A percentile compares a stretch with the other conserved stretches of the same genome.
Evolutionary conservation across 768 basidiomycete species (phyloP).

Genomic region (Glaciozyma martinii): DNA sequence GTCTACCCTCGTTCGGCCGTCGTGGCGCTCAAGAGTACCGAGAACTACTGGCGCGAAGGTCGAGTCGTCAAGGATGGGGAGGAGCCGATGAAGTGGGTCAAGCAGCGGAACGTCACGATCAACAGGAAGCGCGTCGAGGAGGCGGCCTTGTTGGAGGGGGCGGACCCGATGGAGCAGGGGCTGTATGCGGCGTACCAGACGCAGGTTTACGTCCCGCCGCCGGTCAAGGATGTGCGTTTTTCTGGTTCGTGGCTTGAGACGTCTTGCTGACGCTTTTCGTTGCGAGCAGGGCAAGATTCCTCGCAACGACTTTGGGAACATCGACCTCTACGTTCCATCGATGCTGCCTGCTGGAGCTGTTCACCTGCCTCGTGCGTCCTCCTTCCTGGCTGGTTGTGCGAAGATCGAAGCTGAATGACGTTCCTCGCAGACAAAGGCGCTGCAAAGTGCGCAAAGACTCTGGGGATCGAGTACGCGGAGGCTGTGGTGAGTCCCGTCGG

Average conservation of each 20-base stretch:
- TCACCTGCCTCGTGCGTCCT: constrained; percentile 76
- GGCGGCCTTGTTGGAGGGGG: constrained; percentile 46
- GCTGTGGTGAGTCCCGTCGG: constrained; percentile 64
- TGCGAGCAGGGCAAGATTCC: constrained; percentile 70
- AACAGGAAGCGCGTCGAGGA: constrained; percentile 65
- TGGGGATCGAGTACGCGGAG: constrained; percentile 85
- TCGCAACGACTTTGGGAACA: constrained; percentile 92
- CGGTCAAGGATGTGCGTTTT: constrained; percentile 67
- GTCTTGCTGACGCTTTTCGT: neutral
- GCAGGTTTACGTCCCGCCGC: constrained; percentile 64
- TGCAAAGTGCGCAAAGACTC: constrained; percentile 74
- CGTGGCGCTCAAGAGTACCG: constrained; percentile 75
- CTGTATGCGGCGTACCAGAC: constrained; percentile 80
- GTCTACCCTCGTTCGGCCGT: constrained; percentile 82
- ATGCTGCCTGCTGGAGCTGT: constrained; percentile 85
- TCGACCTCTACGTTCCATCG: constrained; percentile 86
- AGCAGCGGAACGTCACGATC: constrained; percentile 72
- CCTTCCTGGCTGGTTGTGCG: neutral
- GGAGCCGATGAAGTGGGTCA: constrained; percentile 84
- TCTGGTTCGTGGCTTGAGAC: neutral
- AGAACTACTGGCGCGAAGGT: constrained; percentile 90
- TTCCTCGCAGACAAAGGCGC: constrained; percentile 61
- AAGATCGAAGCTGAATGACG: neutral
- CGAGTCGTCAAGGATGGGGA: constrained; percentile 58
- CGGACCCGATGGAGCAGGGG: constrained; percentile 67